These are phyloP conservation scores for Ceraceosorus guamensis DNA, from an alignment of 1,284 basidiomycete genomes.

Conservation along the genomic window DNA sequence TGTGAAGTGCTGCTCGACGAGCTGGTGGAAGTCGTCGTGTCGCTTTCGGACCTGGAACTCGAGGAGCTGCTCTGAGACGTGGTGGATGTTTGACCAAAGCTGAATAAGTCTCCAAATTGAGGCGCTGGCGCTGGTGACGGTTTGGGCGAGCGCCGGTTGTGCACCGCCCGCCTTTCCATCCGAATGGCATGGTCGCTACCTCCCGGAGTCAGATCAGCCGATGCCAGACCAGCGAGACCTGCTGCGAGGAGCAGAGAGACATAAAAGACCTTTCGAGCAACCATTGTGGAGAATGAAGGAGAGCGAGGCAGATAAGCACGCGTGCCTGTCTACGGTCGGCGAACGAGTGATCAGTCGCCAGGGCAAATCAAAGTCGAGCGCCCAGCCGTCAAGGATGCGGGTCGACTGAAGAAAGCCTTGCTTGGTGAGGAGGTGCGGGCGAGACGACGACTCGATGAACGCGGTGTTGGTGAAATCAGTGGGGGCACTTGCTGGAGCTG, in stretches of 20 bases:
- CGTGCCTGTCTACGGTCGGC: too few species aligned
- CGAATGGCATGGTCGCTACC: not conserved
- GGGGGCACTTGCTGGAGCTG: too few species aligned
- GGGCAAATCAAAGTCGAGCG: too few species aligned
- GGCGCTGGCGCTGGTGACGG: not conserved
- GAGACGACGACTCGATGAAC: too few species aligned
- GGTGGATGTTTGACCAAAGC: not conserved
- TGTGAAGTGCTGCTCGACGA: slow-evolving; percentile 7
- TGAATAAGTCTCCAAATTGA: not conserved
- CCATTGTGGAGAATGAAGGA: not conserved
- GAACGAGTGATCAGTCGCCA: too few species aligned
- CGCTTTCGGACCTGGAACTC: not conserved
- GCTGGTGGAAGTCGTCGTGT: not conserved
- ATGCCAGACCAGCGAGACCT: not conserved
- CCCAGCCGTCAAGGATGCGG: too few species aligned
- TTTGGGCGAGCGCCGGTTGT: not conserved
- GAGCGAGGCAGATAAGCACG: not conserved
- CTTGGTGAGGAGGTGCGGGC: too few species aligned
- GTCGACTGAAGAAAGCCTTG: too few species aligned
- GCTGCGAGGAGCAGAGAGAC: not conserved
- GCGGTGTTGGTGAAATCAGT: too few species aligned
- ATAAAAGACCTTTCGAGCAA: not conserved
- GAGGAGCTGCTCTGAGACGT: not conserved
- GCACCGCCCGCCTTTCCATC: not conserved
- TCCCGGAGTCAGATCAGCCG: not conserved